Percentiles rank a stretch among this genome's conserved stretches.
Evolutionary conservation across 495 filamentous ascomycete genomes (phyloP).

Genomic region (Patellaria atrata): DNA sequence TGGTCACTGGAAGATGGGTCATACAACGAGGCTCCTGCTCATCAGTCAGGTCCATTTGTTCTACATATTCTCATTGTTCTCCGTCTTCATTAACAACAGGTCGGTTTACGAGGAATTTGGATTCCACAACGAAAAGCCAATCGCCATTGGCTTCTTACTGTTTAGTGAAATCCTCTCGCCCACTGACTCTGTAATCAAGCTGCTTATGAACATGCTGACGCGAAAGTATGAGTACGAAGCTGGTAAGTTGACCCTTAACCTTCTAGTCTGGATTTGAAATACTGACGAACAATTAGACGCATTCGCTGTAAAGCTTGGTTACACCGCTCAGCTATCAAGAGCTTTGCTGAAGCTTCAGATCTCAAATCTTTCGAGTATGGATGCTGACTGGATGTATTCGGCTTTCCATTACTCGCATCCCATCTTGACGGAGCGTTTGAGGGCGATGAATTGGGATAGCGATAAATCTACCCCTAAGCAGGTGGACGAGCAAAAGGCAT

Average conservation of each 20-base stretch:
- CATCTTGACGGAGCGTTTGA: constrained; percentile 83
- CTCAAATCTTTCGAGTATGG: constrained; percentile 96
- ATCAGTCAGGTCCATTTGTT: constrained; percentile 76
- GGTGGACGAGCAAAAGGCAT: constrained; percentile 29
- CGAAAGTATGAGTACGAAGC: constrained; percentile 91
- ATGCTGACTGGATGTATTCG: constrained; percentile 94
- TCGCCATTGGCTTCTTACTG: constrained; percentile 90
- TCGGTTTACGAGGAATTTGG: constrained; percentile 86
- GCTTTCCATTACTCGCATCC: constrained; percentile 97
- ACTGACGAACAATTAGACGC: constrained; percentile 33
- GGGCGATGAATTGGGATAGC: constrained; percentile 72
- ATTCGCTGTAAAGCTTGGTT: constrained; percentile 80
- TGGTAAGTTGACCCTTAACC: constrained; percentile 35
- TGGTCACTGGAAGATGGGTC: constrained; percentile 89
- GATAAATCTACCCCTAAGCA: constrained; percentile 36
- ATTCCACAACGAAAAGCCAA: constrained; percentile 70
- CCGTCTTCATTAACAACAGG: constrained; percentile 88
- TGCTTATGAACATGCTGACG: constrained; percentile 91
- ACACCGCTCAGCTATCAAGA: constrained; percentile 65
- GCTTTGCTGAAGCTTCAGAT: constrained; percentile 95
- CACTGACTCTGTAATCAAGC: constrained; percentile 81
- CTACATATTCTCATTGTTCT: constrained; percentile 93
- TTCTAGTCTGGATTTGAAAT: not conserved
- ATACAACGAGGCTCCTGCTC: constrained; percentile 81
- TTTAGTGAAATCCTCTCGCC: constrained; percentile 89